Conservation (phyloP, 116 monocot species). For the Phalaenopsis hybrid region DNA sequence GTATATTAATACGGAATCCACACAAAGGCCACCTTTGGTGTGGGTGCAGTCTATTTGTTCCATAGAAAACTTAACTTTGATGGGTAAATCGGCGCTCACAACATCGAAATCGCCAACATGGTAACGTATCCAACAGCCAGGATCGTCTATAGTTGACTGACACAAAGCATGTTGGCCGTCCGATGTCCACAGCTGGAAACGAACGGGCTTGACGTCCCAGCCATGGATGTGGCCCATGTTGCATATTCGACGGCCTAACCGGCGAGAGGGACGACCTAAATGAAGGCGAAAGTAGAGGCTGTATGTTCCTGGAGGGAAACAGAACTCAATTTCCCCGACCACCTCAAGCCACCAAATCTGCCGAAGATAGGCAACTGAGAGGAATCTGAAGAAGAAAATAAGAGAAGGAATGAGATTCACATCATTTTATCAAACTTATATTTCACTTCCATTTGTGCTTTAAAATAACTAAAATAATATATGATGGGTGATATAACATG, state of each 20-base stretch:
- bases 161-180: constrained; percentile 46
- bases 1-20: constrained; percentile 51
- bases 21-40: constrained; percentile 73
- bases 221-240: constrained; percentile 55
- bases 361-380: constrained; percentile 63
- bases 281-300: constrained; percentile 61
- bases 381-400: constrained; percentile 36
- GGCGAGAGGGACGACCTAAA: constrained; percentile 46
- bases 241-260: constrained; percentile 43
- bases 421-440: neutral
- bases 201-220: constrained; percentile 69
- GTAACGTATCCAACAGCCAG: constrained; percentile 47
- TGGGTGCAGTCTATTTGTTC: constrained; percentile 75
- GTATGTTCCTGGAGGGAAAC: constrained; percentile 58
- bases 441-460: neutral
- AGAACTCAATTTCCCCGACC: constrained; percentile 56
- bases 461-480: too few relatives aligned
- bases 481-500: too few relatives aligned
- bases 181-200: constrained; percentile 55
- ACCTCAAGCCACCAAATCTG: constrained; percentile 87
- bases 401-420: neutral
- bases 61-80: constrained; percentile 63
- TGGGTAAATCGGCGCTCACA: constrained; percentile 16
- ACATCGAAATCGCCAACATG: constrained; percentile 70
- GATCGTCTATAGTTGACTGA: constrained; percentile 41